Base-by-base conservation (phyloP, 2,329 filamentous ascomycete species). In the Penicillium polonicum region DNA sequence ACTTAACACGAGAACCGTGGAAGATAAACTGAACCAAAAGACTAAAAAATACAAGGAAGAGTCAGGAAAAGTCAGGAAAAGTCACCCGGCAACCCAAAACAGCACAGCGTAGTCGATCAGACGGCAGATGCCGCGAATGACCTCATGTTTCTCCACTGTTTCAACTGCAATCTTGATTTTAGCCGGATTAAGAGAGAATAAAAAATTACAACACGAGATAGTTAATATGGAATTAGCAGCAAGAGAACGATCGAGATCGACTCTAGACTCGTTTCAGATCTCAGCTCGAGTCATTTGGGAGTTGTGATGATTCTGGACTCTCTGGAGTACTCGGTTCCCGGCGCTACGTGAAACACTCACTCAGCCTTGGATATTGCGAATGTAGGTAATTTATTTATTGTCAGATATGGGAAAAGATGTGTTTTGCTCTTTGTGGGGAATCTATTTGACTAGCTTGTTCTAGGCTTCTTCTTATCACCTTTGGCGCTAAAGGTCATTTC, bases 111-210 rank as follows among this genome's bases (percentile, higher is more conserved):
- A 35, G 55, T 49, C 44, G 55, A 58, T 58, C 55, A 58, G 51
- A 55, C 61, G 64, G 64, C 60, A 55, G 59, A 62, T 58, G 63
- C 62, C 63, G 65, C 55, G 48, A 44, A 61, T 67, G 62, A 67
- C 57, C 50, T 67, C 63, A 67, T 59, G 29, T 35, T 35, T 44
- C 52, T 59, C 63, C 64, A 63, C 27, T 12, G 2, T 9, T 35
- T 42, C 27, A 35, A 29, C 25, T 55, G 41, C 58, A 66, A 63
- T 66, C 62, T 60, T 62, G 65, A 62, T 67, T 66, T 58, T 50
- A 13, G 46, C 52, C 45, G 21, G 25, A 12, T 15, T 8, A 53
- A 27, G 12, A 31, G 13, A 39, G 2, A 27, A 8, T 10, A 13
- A 3, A 23, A 25, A 5, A 23, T 23, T 23, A 23, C 23, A 23